These are phyloP conservation scores for Allium cepa DNA, from an alignment of 106 monocot genomes.

Conservation along the genomic window DNA sequence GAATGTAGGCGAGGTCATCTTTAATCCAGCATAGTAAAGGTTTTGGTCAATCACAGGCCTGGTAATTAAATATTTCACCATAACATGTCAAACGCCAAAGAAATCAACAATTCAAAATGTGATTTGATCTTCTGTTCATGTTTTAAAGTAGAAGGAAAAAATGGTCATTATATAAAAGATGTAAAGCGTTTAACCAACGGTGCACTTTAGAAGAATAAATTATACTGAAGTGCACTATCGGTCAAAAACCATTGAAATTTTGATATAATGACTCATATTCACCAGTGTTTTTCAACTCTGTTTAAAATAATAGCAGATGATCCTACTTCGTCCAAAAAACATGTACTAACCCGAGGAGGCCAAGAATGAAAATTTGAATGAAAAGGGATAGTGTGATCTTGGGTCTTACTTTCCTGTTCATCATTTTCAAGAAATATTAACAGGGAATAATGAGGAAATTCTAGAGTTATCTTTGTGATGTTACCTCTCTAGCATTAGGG, in stretches of 20 bases:
- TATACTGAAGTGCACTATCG: too few species aligned
- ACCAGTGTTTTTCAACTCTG: neutral
- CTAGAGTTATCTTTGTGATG: neutral
- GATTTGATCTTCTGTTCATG: too few species aligned
- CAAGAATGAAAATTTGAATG: conserved; percentile 55
- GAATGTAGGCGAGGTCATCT: conserved; percentile 62
- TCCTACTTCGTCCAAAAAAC: neutral
- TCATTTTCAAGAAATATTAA: too few species aligned
- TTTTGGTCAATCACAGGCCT: conserved; percentile 72
- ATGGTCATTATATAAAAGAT: too few species aligned
- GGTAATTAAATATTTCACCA: neutral
- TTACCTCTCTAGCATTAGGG: conserved; percentile 57
- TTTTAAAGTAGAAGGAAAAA: too few species aligned
- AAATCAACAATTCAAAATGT: neutral
- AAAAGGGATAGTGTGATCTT: conserved; percentile 50
- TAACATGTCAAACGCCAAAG: neutral
- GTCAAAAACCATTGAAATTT: too few species aligned
- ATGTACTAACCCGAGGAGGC: conserved; percentile 42
- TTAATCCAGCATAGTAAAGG: conserved; percentile 62
- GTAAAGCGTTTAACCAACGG: too few species aligned
- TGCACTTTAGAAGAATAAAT: too few species aligned
- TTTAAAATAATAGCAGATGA: neutral
- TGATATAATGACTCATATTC: too few species aligned
- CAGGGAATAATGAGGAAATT: too few species aligned
- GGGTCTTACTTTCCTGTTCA: conserved; percentile 42